Evolutionary conservation across 768 basidiomycete genomes (phyloP).

Genomic region (Boletus eberwhitei): DNA sequence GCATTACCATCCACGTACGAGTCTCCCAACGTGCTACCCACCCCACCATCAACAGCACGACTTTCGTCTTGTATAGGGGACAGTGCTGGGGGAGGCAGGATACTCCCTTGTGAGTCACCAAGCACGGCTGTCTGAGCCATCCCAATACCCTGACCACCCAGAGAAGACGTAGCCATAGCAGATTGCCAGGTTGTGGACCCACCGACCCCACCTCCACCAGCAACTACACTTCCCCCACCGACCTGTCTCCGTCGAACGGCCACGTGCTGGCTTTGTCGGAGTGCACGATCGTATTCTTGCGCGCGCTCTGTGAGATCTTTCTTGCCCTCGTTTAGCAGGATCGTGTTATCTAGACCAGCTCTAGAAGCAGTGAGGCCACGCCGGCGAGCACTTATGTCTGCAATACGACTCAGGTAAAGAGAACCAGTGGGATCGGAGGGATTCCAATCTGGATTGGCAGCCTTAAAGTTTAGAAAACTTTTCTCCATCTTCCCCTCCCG

Average conservation of each 20-base stretch:
- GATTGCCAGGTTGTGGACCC: conserved; percentile 49
- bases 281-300: conserved; percentile 74
- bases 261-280: conserved; percentile 63
- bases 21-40: conserved; percentile 57
- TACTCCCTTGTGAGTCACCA: conserved; percentile 71
- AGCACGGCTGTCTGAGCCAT: conserved; percentile 71
- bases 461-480: conserved; percentile 93
- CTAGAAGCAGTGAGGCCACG: conserved; percentile 31
- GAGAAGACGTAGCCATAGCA: conserved; percentile 43
- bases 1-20: conserved; percentile 72
- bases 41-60: conserved; percentile 48
- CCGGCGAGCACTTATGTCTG: conserved; percentile 55
- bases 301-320: conserved; percentile 49
- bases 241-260: conserved; percentile 41
- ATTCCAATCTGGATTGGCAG: conserved; percentile 94
- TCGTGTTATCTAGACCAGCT: conserved; percentile 25
- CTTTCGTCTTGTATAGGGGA: conserved; percentile 43
- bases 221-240: conserved; percentile 27
- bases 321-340: conserved; percentile 32
- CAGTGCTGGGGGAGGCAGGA: conserved; percentile 20
- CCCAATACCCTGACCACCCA: conserved; percentile 35
- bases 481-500: conserved; percentile 99
- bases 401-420: conserved; percentile 83
- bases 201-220: conserved; percentile 45
- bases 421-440: conserved; percentile 90